These are phyloP conservation scores for Yamadazyma olivae DNA, from an alignment of 805 yeast species.

Conservation along the genomic window DNA sequence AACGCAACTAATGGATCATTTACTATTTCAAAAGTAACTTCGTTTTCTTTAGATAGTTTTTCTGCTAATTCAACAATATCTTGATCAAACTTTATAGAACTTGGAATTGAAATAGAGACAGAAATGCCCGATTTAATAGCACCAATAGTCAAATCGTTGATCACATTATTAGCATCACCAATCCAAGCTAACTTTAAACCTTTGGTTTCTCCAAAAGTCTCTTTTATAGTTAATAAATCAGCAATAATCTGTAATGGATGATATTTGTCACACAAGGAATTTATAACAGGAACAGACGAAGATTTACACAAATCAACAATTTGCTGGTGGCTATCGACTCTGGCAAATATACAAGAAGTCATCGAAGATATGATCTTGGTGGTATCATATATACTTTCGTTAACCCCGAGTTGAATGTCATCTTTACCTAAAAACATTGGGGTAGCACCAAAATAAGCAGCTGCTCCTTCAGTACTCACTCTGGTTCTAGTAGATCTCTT, in stretches of 20 bases:
- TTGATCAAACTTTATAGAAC: slow-evolving; percentile 60
- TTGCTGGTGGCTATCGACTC: slow-evolving; percentile 84
- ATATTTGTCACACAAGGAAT: slow-evolving; percentile 86
- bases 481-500: slow-evolving; percentile 96
- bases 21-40: slow-evolving; percentile 47
- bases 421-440: slow-evolving; percentile 97
- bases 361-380: slow-evolving; percentile 87
- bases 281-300: slow-evolving; percentile 87
- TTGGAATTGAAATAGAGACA: slow-evolving; percentile 82
- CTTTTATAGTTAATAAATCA: slow-evolving; percentile 83
- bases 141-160: slow-evolving; percentile 90
- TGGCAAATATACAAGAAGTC: slow-evolving; percentile 97
- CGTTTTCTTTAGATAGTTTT: slow-evolving; percentile 47
- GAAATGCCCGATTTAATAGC: slow-evolving; percentile 79
- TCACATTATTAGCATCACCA: slow-evolving; percentile 95
- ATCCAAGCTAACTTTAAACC: slow-evolving; percentile 88
- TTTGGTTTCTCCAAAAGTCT: slow-evolving; percentile 57
- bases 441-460: slow-evolving; percentile 87
- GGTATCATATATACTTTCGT: slow-evolving; percentile 87
- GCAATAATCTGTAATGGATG: slow-evolving; percentile 97
- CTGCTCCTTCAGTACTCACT: slow-evolving; percentile 92
- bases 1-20: slow-evolving; percentile 79
- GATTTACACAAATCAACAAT: slow-evolving; percentile 73
- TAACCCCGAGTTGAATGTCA: slow-evolving; percentile 94
- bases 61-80: slow-evolving; percentile 54